Conservation (phyloP, 768 basidiomycete genomes). For the Tricholoma sp. region DNA sequence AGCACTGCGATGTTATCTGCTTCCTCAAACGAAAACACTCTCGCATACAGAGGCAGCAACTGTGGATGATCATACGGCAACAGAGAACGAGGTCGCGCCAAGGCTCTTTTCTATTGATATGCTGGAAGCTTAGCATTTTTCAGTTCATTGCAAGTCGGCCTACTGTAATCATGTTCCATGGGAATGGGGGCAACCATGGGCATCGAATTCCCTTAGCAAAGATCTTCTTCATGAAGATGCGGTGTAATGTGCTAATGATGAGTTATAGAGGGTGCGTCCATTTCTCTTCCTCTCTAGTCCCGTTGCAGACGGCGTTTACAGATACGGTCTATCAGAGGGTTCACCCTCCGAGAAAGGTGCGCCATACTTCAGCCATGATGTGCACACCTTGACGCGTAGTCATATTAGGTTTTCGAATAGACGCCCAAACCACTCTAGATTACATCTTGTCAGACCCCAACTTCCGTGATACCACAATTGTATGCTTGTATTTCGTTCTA, state of each 20-base stretch:
- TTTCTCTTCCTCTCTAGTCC: neutral
- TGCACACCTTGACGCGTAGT: neutral
- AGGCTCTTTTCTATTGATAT: neutral
- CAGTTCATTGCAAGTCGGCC: slow-evolving; percentile 56
- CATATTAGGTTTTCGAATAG: slow-evolving; percentile 63
- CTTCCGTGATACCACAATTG: slow-evolving; percentile 63
- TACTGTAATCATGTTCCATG: slow-evolving; percentile 91
- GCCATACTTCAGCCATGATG: slow-evolving; percentile 4
- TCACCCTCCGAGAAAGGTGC: slow-evolving; percentile 79
- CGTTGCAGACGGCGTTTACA: slow-evolving; percentile 21
- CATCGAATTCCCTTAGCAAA: slow-evolving; percentile 87
- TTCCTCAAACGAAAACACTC: slow-evolving; percentile 56
- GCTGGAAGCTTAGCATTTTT: neutral
- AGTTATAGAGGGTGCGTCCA: slow-evolving; percentile 80
- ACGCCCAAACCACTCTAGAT: slow-evolving; percentile 81
- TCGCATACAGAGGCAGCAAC: slow-evolving; percentile 26
- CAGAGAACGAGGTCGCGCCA: slow-evolving; percentile 52
- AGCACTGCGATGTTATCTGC: slow-evolving; percentile 70
- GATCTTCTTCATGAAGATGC: slow-evolving; percentile 75
- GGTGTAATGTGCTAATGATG: slow-evolving; percentile 92
- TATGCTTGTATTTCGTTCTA: slow-evolving; percentile 22
- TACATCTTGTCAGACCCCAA: slow-evolving; percentile 60
- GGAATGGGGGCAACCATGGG: slow-evolving; percentile 82
- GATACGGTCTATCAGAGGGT: slow-evolving; percentile 88
- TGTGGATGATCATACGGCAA: slow-evolving; percentile 32